These are phyloP conservation scores for Neckera pumila DNA, from an alignment of 225 moss, liverwort and hornwort genomes.

Conservation along the genomic window DNA sequence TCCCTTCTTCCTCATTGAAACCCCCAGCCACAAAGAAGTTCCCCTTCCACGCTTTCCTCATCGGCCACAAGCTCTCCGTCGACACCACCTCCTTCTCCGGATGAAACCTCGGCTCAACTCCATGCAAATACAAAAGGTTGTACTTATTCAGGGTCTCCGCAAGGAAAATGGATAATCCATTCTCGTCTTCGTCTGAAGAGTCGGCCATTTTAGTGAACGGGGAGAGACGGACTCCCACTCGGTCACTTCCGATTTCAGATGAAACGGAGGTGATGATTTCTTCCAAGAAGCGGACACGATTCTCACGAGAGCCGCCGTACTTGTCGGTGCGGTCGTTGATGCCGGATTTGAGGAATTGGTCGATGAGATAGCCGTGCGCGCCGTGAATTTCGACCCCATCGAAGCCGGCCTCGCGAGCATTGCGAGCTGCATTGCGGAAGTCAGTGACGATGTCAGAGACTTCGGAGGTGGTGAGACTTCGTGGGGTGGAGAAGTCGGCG, in stretches of 20 bases:
- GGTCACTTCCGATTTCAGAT: constrained; percentile 27
- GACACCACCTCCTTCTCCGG: background rate
- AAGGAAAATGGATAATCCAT: background rate
- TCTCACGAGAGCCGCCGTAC: constrained; percentile 40
- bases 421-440: constrained; percentile 16
- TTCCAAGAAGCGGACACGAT: too few relatives aligned
- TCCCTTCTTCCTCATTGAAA: background rate
- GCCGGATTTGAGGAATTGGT: constrained; percentile 42
- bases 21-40: constrained; percentile 1
- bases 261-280: too few relatives aligned
- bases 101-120: constrained; percentile 30
- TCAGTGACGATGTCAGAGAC: background rate
- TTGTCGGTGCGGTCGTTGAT: constrained; percentile 49
- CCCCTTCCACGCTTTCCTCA: constrained; percentile 19
- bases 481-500: background rate
- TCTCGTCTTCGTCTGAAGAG: background rate
- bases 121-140: constrained; percentile 23
- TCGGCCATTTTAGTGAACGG: background rate
- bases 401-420: constrained; percentile 37
- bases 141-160: constrained; percentile 10
- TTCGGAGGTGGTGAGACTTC: constrained; percentile 18
- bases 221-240: constrained; percentile 21
- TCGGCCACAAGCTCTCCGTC: constrained; percentile 11
- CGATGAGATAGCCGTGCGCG: constrained; percentile 2
- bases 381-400: constrained; percentile 31